Percentiles rank a stretch among this genome's conserved stretches.
phyloP scores from a whole-genome alignment of 345 rosid species.

The Bruguiera sexangula region DNA sequence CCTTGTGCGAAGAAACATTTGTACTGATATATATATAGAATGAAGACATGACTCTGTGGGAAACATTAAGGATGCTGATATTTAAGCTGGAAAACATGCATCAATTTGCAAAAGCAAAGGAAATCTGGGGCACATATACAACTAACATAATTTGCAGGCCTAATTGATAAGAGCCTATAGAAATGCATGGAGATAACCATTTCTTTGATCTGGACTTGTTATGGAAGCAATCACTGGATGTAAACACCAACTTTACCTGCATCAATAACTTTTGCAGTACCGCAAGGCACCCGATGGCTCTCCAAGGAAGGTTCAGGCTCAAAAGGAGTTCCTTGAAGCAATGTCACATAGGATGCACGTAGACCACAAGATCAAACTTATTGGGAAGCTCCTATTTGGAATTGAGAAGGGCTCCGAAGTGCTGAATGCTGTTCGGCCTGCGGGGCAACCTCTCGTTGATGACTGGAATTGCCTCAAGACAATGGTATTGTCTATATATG shows the following conservation, averaged over 20 bases:
- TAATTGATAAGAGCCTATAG: too few species aligned
- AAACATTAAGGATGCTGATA: too few species aligned
- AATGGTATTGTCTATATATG: conserved; percentile 43
- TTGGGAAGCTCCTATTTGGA: conserved; percentile 86
- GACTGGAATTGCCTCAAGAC: conserved; percentile 90
- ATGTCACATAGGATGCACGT: conserved; percentile 89
- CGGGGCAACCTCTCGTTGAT: conserved; percentile 88
- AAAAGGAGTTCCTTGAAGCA: conserved; percentile 78
- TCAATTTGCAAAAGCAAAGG: neutral
- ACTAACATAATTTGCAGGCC: neutral
- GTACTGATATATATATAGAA: too few species aligned
- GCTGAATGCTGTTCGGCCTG: conserved; percentile 52
- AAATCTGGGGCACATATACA: too few species aligned
- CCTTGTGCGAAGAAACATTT: too few species aligned
- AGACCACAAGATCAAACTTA: conserved; percentile 70
- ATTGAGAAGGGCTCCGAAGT: conserved; percentile 62
- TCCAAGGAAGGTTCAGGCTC: conserved; percentile 61
- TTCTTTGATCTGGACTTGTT: neutral
- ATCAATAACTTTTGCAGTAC: conserved; percentile 45
- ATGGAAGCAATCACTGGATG: neutral
- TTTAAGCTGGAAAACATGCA: neutral
- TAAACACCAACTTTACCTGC: neutral
- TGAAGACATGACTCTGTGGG: too few species aligned
- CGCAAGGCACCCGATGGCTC: conserved; percentile 93
- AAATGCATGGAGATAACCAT: neutral